Base-by-base conservation (phyloP, 768 basidiomycete genomes). In the Russula foetens region DNA sequence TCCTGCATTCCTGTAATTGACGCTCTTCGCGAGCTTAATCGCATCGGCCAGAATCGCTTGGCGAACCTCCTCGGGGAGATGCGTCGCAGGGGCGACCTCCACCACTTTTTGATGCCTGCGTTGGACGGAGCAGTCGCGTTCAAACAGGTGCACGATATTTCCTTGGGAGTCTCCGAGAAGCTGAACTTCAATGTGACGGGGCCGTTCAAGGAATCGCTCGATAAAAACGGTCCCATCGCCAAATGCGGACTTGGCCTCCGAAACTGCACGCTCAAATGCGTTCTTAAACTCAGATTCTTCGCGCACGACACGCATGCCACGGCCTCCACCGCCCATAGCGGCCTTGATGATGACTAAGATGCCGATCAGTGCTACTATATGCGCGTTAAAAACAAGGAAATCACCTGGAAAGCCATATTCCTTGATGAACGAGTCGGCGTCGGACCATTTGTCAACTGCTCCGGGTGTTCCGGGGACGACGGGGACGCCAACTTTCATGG, bases 221-320 rank as follows among this genome's bases (percentile, higher is more conserved):
- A 98, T 97, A 76, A 99, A 98, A 65, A 98, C 97, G 31, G 95
- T 98, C 33, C 97, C 97, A 69, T 99, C 93, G 56, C 97, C 97
- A 71, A 99, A 99, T 19, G 97, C 94, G 52, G 92, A 83, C 74
- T 87, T 98, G 63, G 97, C 97, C 73, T 99, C 97, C 67, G 84
- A 86, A 63, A 93, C 92, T 15, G 97, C 96, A 60, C 93, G 88
- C 69, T 92, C 82, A 72, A 98, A 98, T 7, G 89, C 78, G 58
- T 82, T 78, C 75, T 92, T 81, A 81, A 98, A 98, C 67, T 92
- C 88, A 31, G 86, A 86, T 72, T 95, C 88, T 69, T 94, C 92
- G 63, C 92, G 86, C 35, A 99, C 97, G 58, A 99, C 96, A 69
- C 97, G 90, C 97, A 98, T 99, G 62, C 97, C 97, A 67, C 96